Evolutionary conservation across 345 rosid species (phyloP), one percentile per base, ranked within the genome.

Genomic region (Clausena lansium): DNA sequence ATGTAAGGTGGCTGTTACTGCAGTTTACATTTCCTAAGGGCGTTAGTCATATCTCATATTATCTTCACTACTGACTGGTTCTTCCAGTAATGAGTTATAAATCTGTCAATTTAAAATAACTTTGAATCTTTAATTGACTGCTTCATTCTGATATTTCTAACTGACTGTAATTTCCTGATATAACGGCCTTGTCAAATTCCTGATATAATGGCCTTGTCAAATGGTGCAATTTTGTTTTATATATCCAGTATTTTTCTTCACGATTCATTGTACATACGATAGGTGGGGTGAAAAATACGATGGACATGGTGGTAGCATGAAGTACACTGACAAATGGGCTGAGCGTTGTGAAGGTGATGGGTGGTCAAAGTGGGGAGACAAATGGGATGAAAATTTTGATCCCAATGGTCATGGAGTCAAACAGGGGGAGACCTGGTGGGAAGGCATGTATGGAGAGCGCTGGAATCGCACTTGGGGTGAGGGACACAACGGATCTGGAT

Each of bases 381-480:
- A 95, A 79, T 93, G 99, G 99, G 99, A 95, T 24, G 99, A 93
- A 78, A 84, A 93, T 84, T 95, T 95, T 32, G 87, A 90, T 78
- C 80, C 84, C 24, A 87, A 87, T 38, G 85, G 86, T n/a, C 88
- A 85, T 2, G 99, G 99, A n/a, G 95, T 95, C 68, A 95, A 93
- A 83, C 99, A 95, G 83, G 99, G 99, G 32, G 97, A 95, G 86
- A 86, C 92, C 52, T 93, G 99, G 99, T 91, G 98, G 99, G 89
- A 86, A 88, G 99, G 98, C 14, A 87, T 89, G 78, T 79, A 87
- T 8, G 94, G 99, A 28, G 97, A 92, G 62, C 67, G 85, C 11
- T 95, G 99, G 99, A 95, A 95, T 74, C 91, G 97, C 41, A 92
- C 96, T 2, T 95, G 99, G 99, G 98, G 99, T 0, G 99, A 95